phyloP scores from a whole-genome alignment of 1,284 basidiomycete genomes.

The Cryptococcus sp. region DNA sequence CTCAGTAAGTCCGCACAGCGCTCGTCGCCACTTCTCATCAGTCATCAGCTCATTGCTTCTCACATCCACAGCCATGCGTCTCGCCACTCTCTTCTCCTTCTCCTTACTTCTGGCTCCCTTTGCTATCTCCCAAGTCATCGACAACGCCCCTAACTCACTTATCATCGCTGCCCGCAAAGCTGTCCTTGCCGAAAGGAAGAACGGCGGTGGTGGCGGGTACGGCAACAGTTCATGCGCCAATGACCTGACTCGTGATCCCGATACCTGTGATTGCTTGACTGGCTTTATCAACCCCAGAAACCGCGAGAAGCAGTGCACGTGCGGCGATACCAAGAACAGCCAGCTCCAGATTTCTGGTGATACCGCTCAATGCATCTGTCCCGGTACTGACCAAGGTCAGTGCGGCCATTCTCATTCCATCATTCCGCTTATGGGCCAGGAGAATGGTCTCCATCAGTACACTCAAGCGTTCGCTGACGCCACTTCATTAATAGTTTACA shows the following conservation, averaged over 20 bases:
- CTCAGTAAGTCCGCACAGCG: too few relatives aligned
- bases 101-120: background rate
- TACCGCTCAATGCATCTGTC: constrained; percentile 10
- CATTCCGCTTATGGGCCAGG: background rate
- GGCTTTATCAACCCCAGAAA: background rate
- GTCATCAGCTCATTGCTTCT: too few relatives aligned
- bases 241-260: background rate
- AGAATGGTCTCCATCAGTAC: background rate
- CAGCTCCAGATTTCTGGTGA: background rate
- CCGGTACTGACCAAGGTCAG: constrained; percentile 14
- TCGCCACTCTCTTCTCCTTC: background rate
- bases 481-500: constrained; percentile 7
- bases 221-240: background rate
- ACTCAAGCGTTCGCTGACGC: background rate
- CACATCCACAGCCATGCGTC: background rate
- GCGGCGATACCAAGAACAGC: background rate
- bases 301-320: background rate
- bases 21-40: too few relatives aligned
- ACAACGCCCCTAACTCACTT: background rate
- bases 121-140: background rate
- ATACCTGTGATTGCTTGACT: background rate
- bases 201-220: background rate
- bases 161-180: background rate
- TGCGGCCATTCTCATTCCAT: background rate
- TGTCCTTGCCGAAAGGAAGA: background rate